Evolutionary conservation across 805 yeast species (phyloP).

Genomic region (Sugiyamaella qingdaonensis): DNA sequence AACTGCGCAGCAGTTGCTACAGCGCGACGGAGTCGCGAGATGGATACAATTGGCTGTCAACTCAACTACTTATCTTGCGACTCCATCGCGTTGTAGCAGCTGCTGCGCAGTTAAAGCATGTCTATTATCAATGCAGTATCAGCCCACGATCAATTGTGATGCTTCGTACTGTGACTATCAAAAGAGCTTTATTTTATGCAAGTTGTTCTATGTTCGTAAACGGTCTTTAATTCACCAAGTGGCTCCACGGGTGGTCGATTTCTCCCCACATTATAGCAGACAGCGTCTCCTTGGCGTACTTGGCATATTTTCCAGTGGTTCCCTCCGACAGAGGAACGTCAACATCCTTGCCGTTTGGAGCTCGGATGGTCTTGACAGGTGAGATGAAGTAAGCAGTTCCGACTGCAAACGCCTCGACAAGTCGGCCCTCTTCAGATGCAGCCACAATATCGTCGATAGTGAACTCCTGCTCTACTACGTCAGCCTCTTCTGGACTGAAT

Average conservation of each 20-base stretch:
- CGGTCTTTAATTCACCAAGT: neutral
- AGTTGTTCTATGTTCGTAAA: too few relatives aligned
- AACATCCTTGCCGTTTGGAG: slow-evolving; percentile 42
- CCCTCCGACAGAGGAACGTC: slow-evolving; percentile 41
- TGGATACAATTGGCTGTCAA: too few relatives aligned
- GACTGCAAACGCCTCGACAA: slow-evolving; percentile 51
- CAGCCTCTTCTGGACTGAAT: slow-evolving; percentile 39
- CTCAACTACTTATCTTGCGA: neutral
- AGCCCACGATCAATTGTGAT: too few relatives aligned
- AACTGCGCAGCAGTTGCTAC: too few relatives aligned
- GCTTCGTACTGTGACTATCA: too few relatives aligned
- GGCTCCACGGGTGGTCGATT: slow-evolving; percentile 25
- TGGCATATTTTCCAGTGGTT: slow-evolving; percentile 35
- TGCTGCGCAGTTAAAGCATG: too few relatives aligned
- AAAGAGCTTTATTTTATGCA: too few relatives aligned
- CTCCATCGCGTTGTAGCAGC: too few relatives aligned
- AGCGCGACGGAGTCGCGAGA: neutral
- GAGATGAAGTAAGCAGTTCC: slow-evolving; percentile 54
- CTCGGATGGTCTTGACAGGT: slow-evolving; percentile 41
- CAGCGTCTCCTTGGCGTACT: slow-evolving; percentile 36
- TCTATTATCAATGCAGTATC: too few relatives aligned
- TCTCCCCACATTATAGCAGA: slow-evolving; percentile 27
- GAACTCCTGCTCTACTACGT: slow-evolving; percentile 42
- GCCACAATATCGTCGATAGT: slow-evolving; percentile 45
- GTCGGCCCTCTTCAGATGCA: slow-evolving; percentile 43